Conservation (phyloP, 2,329 filamentous ascomycete species). For the Proliferodiscus dingleyae region DNA sequence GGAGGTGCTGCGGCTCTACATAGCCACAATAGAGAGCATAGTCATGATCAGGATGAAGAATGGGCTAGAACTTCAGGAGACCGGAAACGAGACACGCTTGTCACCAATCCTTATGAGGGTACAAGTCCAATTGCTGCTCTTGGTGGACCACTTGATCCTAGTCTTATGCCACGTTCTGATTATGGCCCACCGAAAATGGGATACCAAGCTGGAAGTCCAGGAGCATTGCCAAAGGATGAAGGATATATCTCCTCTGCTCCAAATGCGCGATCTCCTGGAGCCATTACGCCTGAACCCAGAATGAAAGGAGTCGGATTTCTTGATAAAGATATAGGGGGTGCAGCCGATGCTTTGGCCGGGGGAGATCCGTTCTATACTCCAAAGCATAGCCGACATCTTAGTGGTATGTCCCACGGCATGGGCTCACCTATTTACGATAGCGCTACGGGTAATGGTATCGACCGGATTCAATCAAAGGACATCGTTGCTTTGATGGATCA, state of each 20-base stretch:
- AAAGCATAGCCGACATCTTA: conserved; percentile 64
- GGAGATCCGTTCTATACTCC: conserved; percentile 64
- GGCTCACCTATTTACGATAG: conserved; percentile 85
- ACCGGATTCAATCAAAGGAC: conserved; percentile 91
- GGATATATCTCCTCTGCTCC: conserved; percentile 78
- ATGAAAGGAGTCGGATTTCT: conserved; percentile 43
- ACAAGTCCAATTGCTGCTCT: conserved; percentile 54
- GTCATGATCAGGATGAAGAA: conserved; percentile 57
- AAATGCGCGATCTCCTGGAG: conserved; percentile 48
- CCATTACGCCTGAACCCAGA: conserved; percentile 41
- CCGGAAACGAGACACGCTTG: conserved; percentile 59
- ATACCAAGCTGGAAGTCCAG: conserved; percentile 43
- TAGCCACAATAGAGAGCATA: conserved; percentile 48
- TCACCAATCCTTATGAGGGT: conserved; percentile 64
- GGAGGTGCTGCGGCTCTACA: conserved; percentile 50
- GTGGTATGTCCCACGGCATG: conserved; percentile 90
- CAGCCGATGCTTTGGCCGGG: conserved; percentile 42
- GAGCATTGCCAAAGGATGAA: conserved; percentile 68
- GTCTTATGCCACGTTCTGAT: conserved; percentile 38
- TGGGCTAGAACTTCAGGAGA: conserved; percentile 60
- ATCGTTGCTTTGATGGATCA: conserved; percentile 98
- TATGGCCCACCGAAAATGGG: conserved; percentile 35
- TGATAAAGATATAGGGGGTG: conserved; percentile 46
- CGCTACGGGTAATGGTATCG: conserved; percentile 79
- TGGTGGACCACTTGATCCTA: conserved; percentile 34